Evolutionary conservation across 2,329 filamentous ascomycete species (phyloP).

Genomic region (Trichoderma sp.): DNA sequence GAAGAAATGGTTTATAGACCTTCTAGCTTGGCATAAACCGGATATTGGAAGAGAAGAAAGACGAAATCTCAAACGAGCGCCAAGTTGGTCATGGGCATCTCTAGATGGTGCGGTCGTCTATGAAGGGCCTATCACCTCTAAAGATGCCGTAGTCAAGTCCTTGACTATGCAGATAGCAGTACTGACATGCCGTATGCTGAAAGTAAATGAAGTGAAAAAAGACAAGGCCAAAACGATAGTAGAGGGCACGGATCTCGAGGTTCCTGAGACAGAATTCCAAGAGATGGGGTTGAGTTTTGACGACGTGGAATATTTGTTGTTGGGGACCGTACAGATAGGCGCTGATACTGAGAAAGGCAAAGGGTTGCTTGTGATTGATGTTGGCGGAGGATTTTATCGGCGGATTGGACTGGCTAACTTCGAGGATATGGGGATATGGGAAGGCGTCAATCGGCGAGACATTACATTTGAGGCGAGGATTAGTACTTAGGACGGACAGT

Average conservation of each 20-base stretch:
- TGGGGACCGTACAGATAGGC: neutral
- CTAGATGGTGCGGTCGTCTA: neutral
- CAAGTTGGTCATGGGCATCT: constrained; percentile 13
- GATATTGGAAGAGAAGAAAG: neutral
- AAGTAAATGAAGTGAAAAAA: neutral
- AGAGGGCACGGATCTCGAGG: neutral
- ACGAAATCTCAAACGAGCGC: neutral
- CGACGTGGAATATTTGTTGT: neutral
- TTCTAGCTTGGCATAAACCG: neutral
- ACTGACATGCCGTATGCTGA: neutral
- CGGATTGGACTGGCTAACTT: neutral
- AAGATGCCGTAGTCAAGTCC: neutral
- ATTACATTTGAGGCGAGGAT: neutral
- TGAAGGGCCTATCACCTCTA: neutral
- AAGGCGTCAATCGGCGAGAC: neutral
- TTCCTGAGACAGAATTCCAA: neutral
- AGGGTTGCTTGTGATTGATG: neutral
- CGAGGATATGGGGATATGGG: neutral
- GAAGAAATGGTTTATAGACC: constrained; percentile 9
- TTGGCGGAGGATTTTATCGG: neutral
- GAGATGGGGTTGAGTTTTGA: neutral
- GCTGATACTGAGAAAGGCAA: neutral
- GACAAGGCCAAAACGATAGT: neutral
- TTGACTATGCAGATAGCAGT: neutral
- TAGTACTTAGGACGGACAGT: neutral